Base-by-base conservation (phyloP, 495 filamentous ascomycete species). In the Penicillium daleae region DNA sequence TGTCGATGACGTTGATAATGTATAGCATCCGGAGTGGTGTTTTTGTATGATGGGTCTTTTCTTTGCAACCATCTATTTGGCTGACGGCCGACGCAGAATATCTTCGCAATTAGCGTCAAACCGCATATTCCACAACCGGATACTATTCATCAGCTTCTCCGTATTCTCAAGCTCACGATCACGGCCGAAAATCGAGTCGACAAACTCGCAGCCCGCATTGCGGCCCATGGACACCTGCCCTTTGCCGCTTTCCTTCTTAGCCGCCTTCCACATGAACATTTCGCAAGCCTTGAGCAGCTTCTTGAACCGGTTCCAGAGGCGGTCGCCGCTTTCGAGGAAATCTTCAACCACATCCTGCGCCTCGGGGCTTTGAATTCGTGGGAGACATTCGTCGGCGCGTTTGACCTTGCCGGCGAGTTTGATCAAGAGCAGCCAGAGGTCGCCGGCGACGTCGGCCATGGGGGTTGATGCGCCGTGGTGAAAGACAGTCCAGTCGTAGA, bases 401-500 rank as follows among this genome's bases (percentile, higher is more conserved):
- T 96, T 96, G 76, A 96, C 86, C 81, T 98, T 99, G 67, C 92
- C 92, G 29, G 93, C 90, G n/a, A 98, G 84, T 76, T 96, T 92
- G 78, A 97, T 97, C 62, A 98, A 83, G 46, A 97, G 81, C 32
- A 97, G 85, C 95, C 95, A 99, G 63, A 99, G 78, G 70, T 97
- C 93, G 71, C 95, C 95, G 21, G 95, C 93, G 72, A 97, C 88
- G 61, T 97, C 93, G 42, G 92, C 87, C 73, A 97, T 93, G 62
- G 95, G 92, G 4, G 92, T 92, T 29, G 86, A 86, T 12, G 92
- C 84, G 42, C 92, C 92, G 65, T 96, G 90, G 74, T 90, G 88
- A 80, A 92, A 97, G 61, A 97, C 92, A 32, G 95, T 97, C 95
- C 95, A 99, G 83, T 99, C 96, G 80, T 97, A 99, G 74, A 99